A percentile compares a stretch with the other conserved stretches of the same genome.
These are phyloP conservation scores for Venturia carpophila DNA, from an alignment of 2,329 filamentous ascomycete species.

Conservation along the genomic window DNA sequence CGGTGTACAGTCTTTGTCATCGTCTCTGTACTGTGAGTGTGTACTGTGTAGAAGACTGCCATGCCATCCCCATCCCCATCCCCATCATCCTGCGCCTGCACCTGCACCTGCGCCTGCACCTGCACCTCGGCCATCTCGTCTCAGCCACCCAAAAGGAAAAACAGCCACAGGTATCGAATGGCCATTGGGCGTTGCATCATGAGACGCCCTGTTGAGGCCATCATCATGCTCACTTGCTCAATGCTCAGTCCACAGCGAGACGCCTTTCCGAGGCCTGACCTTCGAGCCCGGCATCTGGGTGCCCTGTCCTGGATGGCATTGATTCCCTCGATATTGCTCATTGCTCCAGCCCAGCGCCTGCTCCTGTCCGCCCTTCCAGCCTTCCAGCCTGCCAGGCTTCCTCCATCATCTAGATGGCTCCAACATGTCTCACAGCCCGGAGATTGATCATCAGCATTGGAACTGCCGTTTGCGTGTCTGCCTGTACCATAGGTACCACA, in stretches of 20 bases:
- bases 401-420: not conserved
- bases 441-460: not conserved
- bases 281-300: not conserved
- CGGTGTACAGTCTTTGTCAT: no score
- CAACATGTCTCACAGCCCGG: not conserved
- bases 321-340: not conserved
- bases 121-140: not conserved
- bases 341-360: no score
- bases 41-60: no score
- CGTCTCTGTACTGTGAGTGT: no score
- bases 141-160: not conserved
- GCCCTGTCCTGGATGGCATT: not conserved
- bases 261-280: no score
- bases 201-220: no score
- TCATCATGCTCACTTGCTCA: not conserved
- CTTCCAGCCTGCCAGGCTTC: not conserved
- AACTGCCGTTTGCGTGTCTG: not conserved
- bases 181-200: constrained; percentile 1
- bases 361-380: no score
- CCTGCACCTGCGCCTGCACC: not conserved
- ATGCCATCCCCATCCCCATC: no score
- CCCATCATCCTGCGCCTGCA: not conserved
- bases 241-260: not conserved
- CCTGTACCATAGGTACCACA: not conserved
- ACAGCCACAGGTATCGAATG: not conserved